Evolutionary conservation across 345 rosid genomes (phyloP).

Genomic region (Citrus mangshanensis): DNA sequence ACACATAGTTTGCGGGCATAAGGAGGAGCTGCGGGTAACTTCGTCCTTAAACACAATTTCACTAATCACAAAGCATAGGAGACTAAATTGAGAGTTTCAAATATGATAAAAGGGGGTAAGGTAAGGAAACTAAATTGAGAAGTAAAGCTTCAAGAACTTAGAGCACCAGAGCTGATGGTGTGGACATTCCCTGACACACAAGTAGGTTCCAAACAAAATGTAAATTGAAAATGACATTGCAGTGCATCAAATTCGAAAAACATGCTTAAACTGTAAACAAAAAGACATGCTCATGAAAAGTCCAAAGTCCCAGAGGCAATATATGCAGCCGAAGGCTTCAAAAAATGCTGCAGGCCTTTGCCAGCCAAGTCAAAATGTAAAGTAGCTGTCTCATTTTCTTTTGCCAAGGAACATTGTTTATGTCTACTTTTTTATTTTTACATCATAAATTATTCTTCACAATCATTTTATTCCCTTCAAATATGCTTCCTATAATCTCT

Average conservation of each 20-base stretch:
- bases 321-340: neutral
- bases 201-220: neutral
- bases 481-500: neutral
- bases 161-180: neutral
- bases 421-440: neutral
- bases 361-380: neutral
- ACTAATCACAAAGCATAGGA: neutral
- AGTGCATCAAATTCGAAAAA: neutral
- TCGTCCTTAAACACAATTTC: neutral
- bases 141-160: neutral
- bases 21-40: neutral
- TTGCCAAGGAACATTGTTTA: neutral
- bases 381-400: neutral
- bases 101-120: neutral
- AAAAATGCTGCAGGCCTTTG: constrained; percentile 11
- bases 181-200: neutral
- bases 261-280: neutral
- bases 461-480: neutral
- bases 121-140: no score
- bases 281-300: neutral
- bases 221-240: constrained; percentile 9
- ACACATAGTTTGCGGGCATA: neutral
- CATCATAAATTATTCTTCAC: neutral
- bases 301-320: neutral
- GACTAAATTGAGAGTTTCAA: neutral